Percentiles rank a stretch among this genome's conserved stretches.
Evolutionary conservation across 75 land plant genomes (phyloP).

Genomic region (Gnetum montanum): DNA sequence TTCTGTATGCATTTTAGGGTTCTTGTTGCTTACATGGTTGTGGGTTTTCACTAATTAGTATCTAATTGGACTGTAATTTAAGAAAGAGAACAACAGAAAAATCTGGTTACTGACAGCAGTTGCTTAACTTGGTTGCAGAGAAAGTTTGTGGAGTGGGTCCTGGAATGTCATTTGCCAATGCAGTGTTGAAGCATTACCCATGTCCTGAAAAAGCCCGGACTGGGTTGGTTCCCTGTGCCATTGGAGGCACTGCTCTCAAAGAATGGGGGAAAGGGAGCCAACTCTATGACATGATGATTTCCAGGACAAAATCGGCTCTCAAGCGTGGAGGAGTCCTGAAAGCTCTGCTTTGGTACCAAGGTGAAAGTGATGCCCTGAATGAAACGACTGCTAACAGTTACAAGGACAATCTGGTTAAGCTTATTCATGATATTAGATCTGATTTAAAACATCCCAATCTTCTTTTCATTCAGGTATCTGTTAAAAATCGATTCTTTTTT

Average conservation of each 20-base stretch:
- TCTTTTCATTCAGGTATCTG: constrained; percentile 66
- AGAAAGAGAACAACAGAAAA: too few relatives aligned
- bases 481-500: too few relatives aligned
- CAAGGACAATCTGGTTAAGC: constrained; percentile 28
- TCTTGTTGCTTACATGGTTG: too few relatives aligned
- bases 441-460: constrained; percentile 46
- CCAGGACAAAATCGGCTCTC: constrained; percentile 32
- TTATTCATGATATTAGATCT: constrained; percentile 37
- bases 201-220: constrained; percentile 12
- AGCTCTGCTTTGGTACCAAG: constrained; percentile 79
- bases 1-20: too few relatives aligned
- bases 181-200: constrained; percentile 16
- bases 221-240: constrained; percentile 81
- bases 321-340: constrained; percentile 36
- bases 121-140: constrained; percentile 3
- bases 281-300: constrained; percentile 48
- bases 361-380: constrained; percentile 58
- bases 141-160: constrained; percentile 78
- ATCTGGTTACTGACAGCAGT: too few relatives aligned
- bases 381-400: constrained; percentile 24
- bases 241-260: constrained; percentile 54
- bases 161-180: constrained; percentile 57
- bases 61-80: too few relatives aligned
- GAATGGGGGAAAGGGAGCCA: constrained; percentile 50
- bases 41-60: too few relatives aligned